Base-by-base conservation (phyloP, 2,329 filamentous ascomycete species). In the Cytospora piceicola region DNA sequence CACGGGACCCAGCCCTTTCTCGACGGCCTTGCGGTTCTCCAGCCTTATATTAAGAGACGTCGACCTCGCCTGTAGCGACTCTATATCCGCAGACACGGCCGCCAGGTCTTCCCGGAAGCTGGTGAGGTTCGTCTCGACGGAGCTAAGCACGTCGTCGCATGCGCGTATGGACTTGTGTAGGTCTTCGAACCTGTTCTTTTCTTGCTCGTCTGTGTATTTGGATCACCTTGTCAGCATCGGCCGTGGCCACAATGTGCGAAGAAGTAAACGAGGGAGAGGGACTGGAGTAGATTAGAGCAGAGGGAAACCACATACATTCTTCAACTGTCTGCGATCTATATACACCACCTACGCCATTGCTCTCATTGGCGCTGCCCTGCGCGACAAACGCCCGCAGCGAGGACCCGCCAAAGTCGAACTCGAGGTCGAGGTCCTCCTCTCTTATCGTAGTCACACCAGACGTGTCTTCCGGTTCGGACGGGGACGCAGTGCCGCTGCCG, bases 101-200 rank as follows among this genome's bases (percentile, higher is more conserved):
- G 93, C 94, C 14, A 99, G 86, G 76, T 99, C 96, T 67, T 93
- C 91, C 75, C 96, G 93, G 75, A 99, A 99, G 76, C 90, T 94
- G 46, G 91, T 91, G 61, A 99, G 83, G 75, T 97, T 98, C 36
- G 87, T 89, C 79, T 99, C 94, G 63, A 99, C 95, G 0, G 94
- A 97, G 77, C 89, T 91, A 55, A 98, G 85, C 59, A 98, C 92
- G 75, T 96, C 91, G 77, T 99, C 95, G 79, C 94, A 99, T 59
- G 92, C 91, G 75, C 83, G 78, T 72, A 99, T 98, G 4, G 94
- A 96, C 72, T 86, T 88, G 77, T 98, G 95, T 52, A 99, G 83
- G 64, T 96, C 93, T 76, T 97, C 90, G 72, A 96, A 96, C 73
- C 90, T 94, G 73, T 90, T 83, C 76, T 90, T 92, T 70, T 97